Conservation (phyloP, 495 filamentous ascomycete genomes). For the Annulohypoxylon bovei region DNA sequence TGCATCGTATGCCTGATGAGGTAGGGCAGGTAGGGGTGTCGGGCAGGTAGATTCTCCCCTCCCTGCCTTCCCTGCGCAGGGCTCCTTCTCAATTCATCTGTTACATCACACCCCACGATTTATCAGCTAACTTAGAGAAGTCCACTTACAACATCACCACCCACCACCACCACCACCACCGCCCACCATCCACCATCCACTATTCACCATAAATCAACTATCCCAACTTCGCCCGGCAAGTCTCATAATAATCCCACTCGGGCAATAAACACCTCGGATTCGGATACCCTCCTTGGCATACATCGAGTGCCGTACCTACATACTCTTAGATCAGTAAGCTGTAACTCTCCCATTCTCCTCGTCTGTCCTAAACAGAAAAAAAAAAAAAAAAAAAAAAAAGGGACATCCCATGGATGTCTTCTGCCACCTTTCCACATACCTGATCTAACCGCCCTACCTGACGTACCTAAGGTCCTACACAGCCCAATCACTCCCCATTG, state of each 20-base stretch:
- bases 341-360: conserved; percentile 3
- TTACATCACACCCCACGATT: conserved; percentile 41
- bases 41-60: conserved; percentile 10
- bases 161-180: not conserved
- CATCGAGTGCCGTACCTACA: conserved; percentile 4
- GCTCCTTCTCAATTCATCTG: conserved; percentile 16
- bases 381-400: not conserved
- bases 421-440: conserved; percentile 1
- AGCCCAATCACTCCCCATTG: conserved; percentile 19
- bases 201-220: not conserved
- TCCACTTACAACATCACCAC: conserved; percentile 4
- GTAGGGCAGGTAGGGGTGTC: not conserved
- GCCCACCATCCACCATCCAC: not conserved
- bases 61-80: not conserved
- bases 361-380: not conserved
- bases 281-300: conserved; percentile 3
- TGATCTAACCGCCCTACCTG: conserved; percentile 11
- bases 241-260: conserved; percentile 13
- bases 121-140: conserved; percentile 11
- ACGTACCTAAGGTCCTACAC: conserved; percentile 11
- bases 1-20: not conserved
- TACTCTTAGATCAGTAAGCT: not conserved
- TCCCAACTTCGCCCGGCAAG: conserved; percentile 17
- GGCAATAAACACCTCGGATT: conserved; percentile 1
- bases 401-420: not conserved